These are phyloP conservation scores for Gossypium bickii DNA, from an alignment of 345 rosid species.

Conservation along the genomic window DNA sequence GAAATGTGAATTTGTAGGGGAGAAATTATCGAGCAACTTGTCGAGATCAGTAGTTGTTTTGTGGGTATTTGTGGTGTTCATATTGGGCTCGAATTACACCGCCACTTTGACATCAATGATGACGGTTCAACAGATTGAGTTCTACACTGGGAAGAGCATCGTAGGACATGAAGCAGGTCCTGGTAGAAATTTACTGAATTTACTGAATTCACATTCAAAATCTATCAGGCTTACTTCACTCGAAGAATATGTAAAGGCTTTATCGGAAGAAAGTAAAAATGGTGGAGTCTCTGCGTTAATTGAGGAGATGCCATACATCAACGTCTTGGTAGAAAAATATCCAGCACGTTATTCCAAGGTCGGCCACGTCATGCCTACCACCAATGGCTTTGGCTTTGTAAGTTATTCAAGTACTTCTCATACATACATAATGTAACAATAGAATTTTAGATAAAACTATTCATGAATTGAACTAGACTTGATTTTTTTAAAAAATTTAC, in stretches of 20 bases:
- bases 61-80: constrained; percentile 40
- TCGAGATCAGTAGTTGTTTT: constrained; percentile 32
- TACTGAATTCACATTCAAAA: not conserved
- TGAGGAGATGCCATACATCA: constrained; percentile 33
- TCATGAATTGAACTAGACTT: too few species aligned
- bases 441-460: too few species aligned
- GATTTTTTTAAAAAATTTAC: too few species aligned
- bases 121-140: constrained; percentile 26
- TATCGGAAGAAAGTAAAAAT: constrained; percentile 17
- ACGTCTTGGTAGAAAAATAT: constrained; percentile 13
- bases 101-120: constrained; percentile 40
- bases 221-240: not conserved
- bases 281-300: constrained; percentile 23
- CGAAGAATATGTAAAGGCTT: not conserved
- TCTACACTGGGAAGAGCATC: not conserved
- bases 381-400: constrained; percentile 46
- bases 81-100: constrained; percentile 38
- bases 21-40: constrained; percentile 36
- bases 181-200: too few species aligned
- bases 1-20: constrained; percentile 8
- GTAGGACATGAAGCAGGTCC: constrained; percentile 17
- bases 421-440: too few species aligned
- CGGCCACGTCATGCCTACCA: constrained; percentile 12
- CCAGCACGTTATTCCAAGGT: constrained; percentile 22
- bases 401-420: constrained; percentile 7